These are phyloP conservation scores for Boletus pseudopeckii DNA, from an alignment of 768 basidiomycete genomes.

Conservation along the genomic window DNA sequence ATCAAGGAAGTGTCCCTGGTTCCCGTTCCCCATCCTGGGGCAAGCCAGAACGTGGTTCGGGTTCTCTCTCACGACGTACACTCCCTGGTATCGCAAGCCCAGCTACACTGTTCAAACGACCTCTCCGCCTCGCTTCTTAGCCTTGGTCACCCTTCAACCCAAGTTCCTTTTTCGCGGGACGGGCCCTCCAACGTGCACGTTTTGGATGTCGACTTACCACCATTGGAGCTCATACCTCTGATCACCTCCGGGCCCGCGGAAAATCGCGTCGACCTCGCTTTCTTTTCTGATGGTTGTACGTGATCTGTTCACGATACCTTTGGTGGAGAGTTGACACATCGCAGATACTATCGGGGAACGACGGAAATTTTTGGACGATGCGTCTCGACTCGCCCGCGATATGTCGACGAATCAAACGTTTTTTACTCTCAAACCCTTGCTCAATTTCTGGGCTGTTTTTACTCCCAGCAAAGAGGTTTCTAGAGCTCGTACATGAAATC, in stretches of 20 bases:
- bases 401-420: slow-evolving; percentile 74
- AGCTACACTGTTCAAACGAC: slow-evolving; percentile 24
- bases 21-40: slow-evolving; percentile 7
- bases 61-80: slow-evolving; percentile 17
- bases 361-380: slow-evolving; percentile 64
- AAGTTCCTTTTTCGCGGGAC: slow-evolving; percentile 9
- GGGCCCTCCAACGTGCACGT: background rate
- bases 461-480: slow-evolving; percentile 68
- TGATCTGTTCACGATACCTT: slow-evolving; percentile 3
- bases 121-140: slow-evolving; percentile 2
- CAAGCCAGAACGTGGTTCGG: slow-evolving; percentile 14
- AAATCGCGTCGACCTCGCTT: slow-evolving; percentile 72
- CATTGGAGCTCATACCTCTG: slow-evolving; percentile 54
- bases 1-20: slow-evolving; percentile 10
- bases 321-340: background rate
- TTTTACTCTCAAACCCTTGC: slow-evolving; percentile 65
- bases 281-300: slow-evolving; percentile 79
- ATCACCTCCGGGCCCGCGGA: slow-evolving; percentile 55
- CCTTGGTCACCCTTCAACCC: background rate
- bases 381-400: slow-evolving; percentile 61
- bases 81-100: slow-evolving; percentile 18
- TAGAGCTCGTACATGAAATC: slow-evolving; percentile 20
- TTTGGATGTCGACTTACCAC: slow-evolving; percentile 32
- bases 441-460: slow-evolving; percentile 83
- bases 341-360: slow-evolving; percentile 56